Evolutionary conservation across 768 basidiomycete species (phyloP).

Genomic region (Lepiota venenata): DNA sequence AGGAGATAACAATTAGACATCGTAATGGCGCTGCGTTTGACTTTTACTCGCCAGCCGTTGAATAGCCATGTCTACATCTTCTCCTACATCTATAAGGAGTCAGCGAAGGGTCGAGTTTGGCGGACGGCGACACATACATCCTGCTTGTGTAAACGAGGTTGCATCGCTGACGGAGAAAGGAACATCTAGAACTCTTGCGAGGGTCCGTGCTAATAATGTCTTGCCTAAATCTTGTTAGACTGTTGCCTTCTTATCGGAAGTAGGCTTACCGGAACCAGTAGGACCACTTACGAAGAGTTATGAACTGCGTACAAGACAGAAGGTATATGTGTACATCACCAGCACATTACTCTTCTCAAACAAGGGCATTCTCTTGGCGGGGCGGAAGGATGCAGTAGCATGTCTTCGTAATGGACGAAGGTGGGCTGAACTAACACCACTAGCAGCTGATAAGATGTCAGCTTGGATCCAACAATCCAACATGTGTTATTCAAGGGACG

Average conservation of each 20-base stretch:
- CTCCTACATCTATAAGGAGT: slow-evolving; percentile 73
- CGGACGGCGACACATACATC: slow-evolving; percentile 50
- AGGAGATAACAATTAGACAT: neutral
- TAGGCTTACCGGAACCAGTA: slow-evolving; percentile 70
- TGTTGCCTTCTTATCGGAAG: neutral
- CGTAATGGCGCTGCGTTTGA: neutral
- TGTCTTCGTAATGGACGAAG: slow-evolving; percentile 56
- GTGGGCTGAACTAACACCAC: slow-evolving; percentile 51
- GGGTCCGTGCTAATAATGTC: slow-evolving; percentile 84
- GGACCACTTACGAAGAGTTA: slow-evolving; percentile 53
- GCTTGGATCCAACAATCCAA: neutral
- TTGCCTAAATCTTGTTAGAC: slow-evolving; percentile 52
- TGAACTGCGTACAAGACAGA: neutral
- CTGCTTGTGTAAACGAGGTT: slow-evolving; percentile 90
- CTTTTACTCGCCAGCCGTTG: slow-evolving; percentile 63
- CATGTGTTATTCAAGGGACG: neutral
- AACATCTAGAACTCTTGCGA: slow-evolving; percentile 89
- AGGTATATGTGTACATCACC: slow-evolving; percentile 56
- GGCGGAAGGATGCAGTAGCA: slow-evolving; percentile 29
- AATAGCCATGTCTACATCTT: slow-evolving; percentile 92
- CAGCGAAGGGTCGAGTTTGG: slow-evolving; percentile 12
- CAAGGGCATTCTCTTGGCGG: slow-evolving; percentile 44
- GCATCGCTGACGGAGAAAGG: slow-evolving; percentile 95
- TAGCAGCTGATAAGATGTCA: slow-evolving; percentile 21
- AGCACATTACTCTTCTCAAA: slow-evolving; percentile 98